Evolutionary conservation across 306 rosid genomes (phyloP).

Genomic region (Adenanthera pavonina): DNA sequence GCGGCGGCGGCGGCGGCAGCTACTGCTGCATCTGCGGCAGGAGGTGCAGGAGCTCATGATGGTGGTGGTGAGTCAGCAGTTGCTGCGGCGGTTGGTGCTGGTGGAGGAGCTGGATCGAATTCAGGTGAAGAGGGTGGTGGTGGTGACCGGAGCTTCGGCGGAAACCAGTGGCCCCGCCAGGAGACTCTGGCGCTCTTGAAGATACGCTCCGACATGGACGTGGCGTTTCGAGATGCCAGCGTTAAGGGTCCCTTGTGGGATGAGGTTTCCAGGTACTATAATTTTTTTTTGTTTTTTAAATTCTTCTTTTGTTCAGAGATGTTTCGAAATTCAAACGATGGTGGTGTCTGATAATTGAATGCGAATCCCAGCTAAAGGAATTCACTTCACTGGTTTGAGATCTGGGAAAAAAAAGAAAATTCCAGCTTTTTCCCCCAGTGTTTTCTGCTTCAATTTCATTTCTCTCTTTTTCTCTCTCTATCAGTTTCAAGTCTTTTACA

Average conservation of each 20-base stretch:
- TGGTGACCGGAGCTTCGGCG: conserved; percentile 79
- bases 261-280: conserved; percentile 73
- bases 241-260: conserved; percentile 98
- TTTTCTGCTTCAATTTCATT: conserved; percentile 24
- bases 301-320: not conserved
- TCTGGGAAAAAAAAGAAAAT: conserved; percentile 29
- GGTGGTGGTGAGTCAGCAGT: conserved; percentile 37
- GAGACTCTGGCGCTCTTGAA: conserved; percentile 87
- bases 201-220: conserved; percentile 96
- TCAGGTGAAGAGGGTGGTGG: conserved; percentile 70
- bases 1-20: conserved; percentile 21
- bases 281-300: not conserved
- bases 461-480: not conserved
- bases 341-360: conserved; percentile 17
- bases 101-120: conserved; percentile 54
- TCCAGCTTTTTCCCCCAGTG: conserved; percentile 1
- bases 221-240: conserved; percentile 83
- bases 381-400: conserved; percentile 33
- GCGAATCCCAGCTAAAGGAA: not conserved
- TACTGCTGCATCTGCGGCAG: not conserved
- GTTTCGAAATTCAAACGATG: not conserved
- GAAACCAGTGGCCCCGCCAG: conserved; percentile 91
- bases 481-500: conserved; percentile 28
- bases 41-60: conserved; percentile 10
- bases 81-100: conserved; percentile 26